Evolutionary conservation across 2,329 filamentous ascomycete species (phyloP).

Genomic region (Alternaria solani): DNA sequence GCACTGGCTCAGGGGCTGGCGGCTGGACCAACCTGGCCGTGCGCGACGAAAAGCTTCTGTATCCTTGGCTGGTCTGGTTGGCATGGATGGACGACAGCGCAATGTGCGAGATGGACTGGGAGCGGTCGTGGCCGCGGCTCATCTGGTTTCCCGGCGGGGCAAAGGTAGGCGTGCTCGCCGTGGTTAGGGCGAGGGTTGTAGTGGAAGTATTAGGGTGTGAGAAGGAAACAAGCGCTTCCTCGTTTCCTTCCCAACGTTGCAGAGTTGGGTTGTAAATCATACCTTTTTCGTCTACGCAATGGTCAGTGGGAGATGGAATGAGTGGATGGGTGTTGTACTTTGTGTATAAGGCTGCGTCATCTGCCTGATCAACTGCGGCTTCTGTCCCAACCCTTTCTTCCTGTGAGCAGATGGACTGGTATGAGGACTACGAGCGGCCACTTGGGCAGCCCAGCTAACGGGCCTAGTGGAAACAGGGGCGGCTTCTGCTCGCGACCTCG

Average conservation of each 20-base stretch:
- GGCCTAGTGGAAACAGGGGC: slow-evolving; percentile 60
- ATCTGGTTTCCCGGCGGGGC: slow-evolving; percentile 43
- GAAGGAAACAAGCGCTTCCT: slow-evolving; percentile 82
- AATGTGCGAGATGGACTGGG: slow-evolving; percentile 55
- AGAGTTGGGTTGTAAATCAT: slow-evolving; percentile 94
- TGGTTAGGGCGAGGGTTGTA: slow-evolving; percentile 51
- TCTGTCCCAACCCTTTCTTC: slow-evolving; percentile 65
- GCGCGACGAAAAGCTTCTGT: slow-evolving; percentile 52
- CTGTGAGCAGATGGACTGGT: slow-evolving; percentile 59
- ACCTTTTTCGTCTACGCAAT: slow-evolving; percentile 77
- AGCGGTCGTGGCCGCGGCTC: slow-evolving; percentile 44
- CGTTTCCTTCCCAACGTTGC: slow-evolving; percentile 95
- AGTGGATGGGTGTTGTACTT: slow-evolving; percentile 64
- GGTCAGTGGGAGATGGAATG: slow-evolving; percentile 15
- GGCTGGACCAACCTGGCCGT: slow-evolving; percentile 42
- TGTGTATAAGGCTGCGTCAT: slow-evolving; percentile 80
- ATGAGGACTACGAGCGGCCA: slow-evolving; percentile 60
- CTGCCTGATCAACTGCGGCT: slow-evolving; percentile 89
- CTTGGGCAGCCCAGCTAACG: slow-evolving; percentile 67
- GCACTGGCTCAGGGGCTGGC: slow-evolving; percentile 57
- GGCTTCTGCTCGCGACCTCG: slow-evolving; percentile 54
- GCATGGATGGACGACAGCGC: slow-evolving; percentile 43
- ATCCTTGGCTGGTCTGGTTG: slow-evolving; percentile 26
- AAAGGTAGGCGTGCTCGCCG: slow-evolving; percentile 52
- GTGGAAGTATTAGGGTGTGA: slow-evolving; percentile 61